Percentiles rank a stretch among this genome's conserved stretches.
phyloP scores from a whole-genome alignment of 1,284 basidiomycete genomes.

The Neotropicomus parvogracilis region DNA sequence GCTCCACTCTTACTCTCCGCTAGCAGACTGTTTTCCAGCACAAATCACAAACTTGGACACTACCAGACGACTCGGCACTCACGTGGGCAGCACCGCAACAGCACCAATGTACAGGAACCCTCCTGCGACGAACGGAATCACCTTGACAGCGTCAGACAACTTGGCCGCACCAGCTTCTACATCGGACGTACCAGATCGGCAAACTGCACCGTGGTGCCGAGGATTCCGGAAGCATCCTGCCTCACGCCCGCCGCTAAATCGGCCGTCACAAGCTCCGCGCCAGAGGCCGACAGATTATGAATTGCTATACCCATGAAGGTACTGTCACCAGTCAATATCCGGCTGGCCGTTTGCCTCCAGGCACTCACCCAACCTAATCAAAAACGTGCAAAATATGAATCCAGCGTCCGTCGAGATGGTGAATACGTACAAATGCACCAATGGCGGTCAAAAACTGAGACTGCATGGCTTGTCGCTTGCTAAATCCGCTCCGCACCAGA shows the following conservation, averaged over 20 bases:
- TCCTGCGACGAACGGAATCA: conserved; percentile 88
- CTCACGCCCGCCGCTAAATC: conserved; percentile 70
- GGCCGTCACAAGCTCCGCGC: conserved; percentile 38
- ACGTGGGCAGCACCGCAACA: conserved; percentile 87
- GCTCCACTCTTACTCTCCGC: conserved; percentile 81
- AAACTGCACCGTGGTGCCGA: conserved; percentile 74
- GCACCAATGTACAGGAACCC: conserved; percentile 92
- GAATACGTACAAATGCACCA: conserved; percentile 70
- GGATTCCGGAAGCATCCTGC: conserved; percentile 67
- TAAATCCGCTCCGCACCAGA: conserved; percentile 83
- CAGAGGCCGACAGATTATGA: conserved; percentile 60
- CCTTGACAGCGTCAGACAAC: conserved; percentile 41
- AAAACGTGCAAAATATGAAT: conserved; percentile 13
- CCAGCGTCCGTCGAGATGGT: neutral
- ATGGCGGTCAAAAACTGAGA: conserved; percentile 87
- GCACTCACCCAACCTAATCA: conserved; percentile 53
- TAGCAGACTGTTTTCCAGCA: conserved; percentile 53
- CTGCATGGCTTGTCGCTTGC: conserved; percentile 85
- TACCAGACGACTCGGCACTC: conserved; percentile 34
- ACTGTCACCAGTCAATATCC: conserved; percentile 35
- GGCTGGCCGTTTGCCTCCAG: neutral
- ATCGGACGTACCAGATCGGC: conserved; percentile 68
- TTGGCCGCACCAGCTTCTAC: conserved; percentile 10
- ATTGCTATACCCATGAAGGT: conserved; percentile 90
- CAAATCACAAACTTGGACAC: conserved; percentile 12